Conservation (phyloP, 148 eudicot genomes). For the Rhododendron mucronatum region DNA sequence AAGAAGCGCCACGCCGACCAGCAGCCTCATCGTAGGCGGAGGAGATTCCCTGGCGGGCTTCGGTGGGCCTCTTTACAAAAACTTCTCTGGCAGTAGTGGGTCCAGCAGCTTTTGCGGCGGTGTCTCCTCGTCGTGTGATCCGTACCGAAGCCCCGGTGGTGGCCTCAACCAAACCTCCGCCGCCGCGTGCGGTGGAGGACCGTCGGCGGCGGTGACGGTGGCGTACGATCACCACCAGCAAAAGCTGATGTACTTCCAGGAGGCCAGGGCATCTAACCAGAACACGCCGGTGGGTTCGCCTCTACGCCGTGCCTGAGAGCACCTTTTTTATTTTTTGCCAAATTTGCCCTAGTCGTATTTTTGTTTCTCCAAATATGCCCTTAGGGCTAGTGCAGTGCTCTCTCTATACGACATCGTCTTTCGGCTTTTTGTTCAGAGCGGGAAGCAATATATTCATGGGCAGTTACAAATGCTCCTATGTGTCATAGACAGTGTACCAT, state of each 20-base stretch:
- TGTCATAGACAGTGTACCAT: background rate
- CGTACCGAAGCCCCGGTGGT: background rate
- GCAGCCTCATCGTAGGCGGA: background rate
- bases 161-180: background rate
- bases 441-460: too few relatives aligned
- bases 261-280: constrained; percentile 10
- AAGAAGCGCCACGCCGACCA: background rate
- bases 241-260: background rate
- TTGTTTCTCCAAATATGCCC: background rate
- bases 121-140: background rate
- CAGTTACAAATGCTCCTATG: too few relatives aligned
- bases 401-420: background rate
- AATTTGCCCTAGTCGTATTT: background rate
- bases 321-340: background rate
- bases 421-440: background rate
- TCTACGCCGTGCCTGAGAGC: background rate
- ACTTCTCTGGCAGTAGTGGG: background rate
- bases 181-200: background rate
- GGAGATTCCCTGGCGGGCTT: background rate
- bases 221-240: background rate
- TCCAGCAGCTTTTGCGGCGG: background rate
- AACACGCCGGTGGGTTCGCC: constrained; percentile 5
- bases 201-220: background rate
- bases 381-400: background rate
- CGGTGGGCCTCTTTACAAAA: background rate